Evolutionary conservation across 1,139 yeast genomes (phyloP).

Genomic region (Kodamaea alishanica): DNA sequence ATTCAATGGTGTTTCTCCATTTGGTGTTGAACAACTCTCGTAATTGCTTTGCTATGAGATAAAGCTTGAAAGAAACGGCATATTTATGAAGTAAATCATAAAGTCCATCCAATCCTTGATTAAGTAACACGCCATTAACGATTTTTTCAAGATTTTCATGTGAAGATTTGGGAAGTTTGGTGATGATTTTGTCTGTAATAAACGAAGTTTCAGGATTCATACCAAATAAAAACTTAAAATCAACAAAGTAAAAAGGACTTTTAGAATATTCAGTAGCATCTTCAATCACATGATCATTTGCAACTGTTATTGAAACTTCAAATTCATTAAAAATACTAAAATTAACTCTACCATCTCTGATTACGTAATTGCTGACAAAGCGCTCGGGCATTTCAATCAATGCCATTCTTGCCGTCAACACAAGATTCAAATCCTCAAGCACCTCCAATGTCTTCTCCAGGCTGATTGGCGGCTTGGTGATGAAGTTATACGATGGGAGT

Average conservation of each 20-base stretch:
- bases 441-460: slow-evolving; percentile 59
- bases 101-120: slow-evolving; percentile 53
- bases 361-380: slow-evolving; percentile 53
- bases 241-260: slow-evolving; percentile 74
- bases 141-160: slow-evolving; percentile 49
- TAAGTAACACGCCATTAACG: slow-evolving; percentile 55
- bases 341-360: slow-evolving; percentile 73
- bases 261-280: slow-evolving; percentile 33
- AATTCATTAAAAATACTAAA: slow-evolving; percentile 66
- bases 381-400: slow-evolving; percentile 59
- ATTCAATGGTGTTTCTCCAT: slow-evolving; percentile 69
- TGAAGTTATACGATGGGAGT: slow-evolving; percentile 61
- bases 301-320: slow-evolving; percentile 66
- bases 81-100: slow-evolving; percentile 69
- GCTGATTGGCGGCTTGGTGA: slow-evolving; percentile 49
- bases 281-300: slow-evolving; percentile 49
- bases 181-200: slow-evolving; percentile 29
- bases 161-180: slow-evolving; percentile 32
- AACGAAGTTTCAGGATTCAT: slow-evolving; percentile 35
- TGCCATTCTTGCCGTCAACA: slow-evolving; percentile 74
- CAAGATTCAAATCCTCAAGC: slow-evolving; percentile 65
- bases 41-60: slow-evolving; percentile 65
- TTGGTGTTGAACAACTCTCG: slow-evolving; percentile 48
- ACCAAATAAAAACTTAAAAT: slow-evolving; percentile 63
- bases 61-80: slow-evolving; percentile 69